phyloP scores from a whole-genome alignment of 345 rosid genomes.

The Euphorbia tirucalli region DNA sequence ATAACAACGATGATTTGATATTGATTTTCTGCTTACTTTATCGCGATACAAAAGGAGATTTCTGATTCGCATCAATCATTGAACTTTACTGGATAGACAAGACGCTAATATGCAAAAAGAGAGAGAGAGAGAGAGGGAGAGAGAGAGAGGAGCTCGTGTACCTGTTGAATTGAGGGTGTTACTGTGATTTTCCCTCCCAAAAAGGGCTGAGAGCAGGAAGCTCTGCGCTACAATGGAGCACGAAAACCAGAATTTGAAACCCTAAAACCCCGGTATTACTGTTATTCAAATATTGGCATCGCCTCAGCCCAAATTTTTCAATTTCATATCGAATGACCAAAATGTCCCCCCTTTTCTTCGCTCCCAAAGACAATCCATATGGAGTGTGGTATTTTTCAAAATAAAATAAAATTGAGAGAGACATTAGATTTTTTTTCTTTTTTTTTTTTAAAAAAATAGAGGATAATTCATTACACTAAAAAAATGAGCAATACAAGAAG shows the following conservation, averaged over 20 bases:
- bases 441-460: too few species aligned
- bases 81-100: not conserved
- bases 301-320: not conserved
- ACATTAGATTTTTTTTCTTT: too few species aligned
- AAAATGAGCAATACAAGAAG: too few species aligned
- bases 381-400: too few species aligned
- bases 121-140: not conserved
- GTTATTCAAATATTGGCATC: conserved; percentile 18
- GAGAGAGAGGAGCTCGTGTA: conserved; percentile 5
- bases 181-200: not conserved
- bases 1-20: not conserved
- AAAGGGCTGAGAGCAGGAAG: not conserved
- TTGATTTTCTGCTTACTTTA: too few species aligned
- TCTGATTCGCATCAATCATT: not conserved
- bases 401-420: too few species aligned
- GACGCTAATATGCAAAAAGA: too few species aligned
- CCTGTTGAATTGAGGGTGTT: conserved; percentile 9
- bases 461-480: too few species aligned
- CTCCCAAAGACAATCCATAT: too few species aligned
- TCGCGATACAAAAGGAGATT: not conserved
- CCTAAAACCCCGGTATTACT: conserved; percentile 20
- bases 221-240: not conserved
- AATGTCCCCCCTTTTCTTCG: not conserved
- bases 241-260: conserved; percentile 13
- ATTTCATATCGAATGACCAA: not conserved